Evolutionary conservation across 495 filamentous ascomycete species (phyloP).

Genomic region (Cryomyces minteri): DNA sequence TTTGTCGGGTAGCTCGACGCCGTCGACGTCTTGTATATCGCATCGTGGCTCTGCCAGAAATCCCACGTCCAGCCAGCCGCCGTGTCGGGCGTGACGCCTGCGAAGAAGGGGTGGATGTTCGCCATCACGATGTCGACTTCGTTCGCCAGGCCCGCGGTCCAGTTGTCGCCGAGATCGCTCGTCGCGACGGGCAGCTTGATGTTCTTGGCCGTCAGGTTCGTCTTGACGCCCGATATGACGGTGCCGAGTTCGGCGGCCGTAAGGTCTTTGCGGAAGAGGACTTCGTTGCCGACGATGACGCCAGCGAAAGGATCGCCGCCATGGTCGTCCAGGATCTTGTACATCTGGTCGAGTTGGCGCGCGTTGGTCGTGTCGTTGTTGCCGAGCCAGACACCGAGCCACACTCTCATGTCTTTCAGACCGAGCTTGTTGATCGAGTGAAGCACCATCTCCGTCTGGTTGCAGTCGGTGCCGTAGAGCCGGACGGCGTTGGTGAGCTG

Average conservation of each 20-base stretch:
- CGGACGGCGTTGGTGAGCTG: conserved; percentile 81
- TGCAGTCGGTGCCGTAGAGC: conserved; percentile 93
- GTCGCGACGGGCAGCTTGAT: conserved; percentile 68
- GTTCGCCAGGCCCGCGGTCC: conserved; percentile 46
- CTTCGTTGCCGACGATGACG: conserved; percentile 87
- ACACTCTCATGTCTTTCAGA: conserved; percentile 68
- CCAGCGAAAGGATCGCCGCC: conserved; percentile 55
- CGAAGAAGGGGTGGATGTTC: conserved; percentile 96
- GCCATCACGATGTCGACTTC: conserved; percentile 82
- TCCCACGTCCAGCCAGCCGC: conserved; percentile 69
- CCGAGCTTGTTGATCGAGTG: conserved; percentile 59
- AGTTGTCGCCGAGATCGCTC: conserved; percentile 78
- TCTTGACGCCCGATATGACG: conserved; percentile 47
- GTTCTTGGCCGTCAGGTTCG: conserved; percentile 45
- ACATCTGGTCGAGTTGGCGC: conserved; percentile 68
- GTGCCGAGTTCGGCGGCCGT: conserved; percentile 42
- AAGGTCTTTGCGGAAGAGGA: conserved; percentile 63
- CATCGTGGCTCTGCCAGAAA: conserved; percentile 58
- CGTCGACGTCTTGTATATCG: conserved; percentile 33
- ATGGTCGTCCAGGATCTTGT: conserved; percentile 54
- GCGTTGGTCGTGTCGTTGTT: conserved; percentile 65
- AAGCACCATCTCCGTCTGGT: conserved; percentile 89
- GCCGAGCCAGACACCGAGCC: conserved; percentile 92
- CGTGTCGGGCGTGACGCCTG: conserved; percentile 44
- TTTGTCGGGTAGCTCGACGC: conserved; percentile 27